Base-by-base conservation (phyloP, 2,329 filamentous ascomycete genomes). In the Exophiala xenobiotica region DNA sequence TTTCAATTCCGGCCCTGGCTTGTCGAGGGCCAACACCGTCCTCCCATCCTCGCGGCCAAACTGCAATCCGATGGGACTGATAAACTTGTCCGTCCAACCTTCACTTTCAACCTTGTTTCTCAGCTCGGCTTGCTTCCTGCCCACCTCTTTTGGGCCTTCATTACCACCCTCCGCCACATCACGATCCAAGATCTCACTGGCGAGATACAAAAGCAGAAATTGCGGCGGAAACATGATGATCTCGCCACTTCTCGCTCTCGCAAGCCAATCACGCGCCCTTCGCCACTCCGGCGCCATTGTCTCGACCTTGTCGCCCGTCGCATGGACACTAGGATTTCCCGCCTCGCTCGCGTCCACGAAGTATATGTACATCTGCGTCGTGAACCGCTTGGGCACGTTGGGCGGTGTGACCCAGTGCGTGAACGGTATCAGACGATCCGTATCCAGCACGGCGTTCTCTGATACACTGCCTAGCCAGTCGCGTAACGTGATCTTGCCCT, bases 331-430 rank as follows among this genome's bases (percentile, higher is more conserved):
- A 60, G 72, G 64, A 61, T 74, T 66, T 60, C 74, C 59, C 40
- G 70, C 54, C 64, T 69, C 61, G 4, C 67, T 57, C 4, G 57
- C 46, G 35, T 56, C 58, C 19, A 62, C 56, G 66, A 66, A 35
- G 70, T 96, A 96, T 8, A 97, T 69, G 70, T 97, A 99, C 92
- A 97, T 97, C 67, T 96, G 91, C 0, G 92, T 96, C 0, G 88
- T 89, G 72, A 95, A 99, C 39, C 93, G 81, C 62, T 85, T 89
- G 0, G 83, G 80, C 1, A 86, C 74, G 18, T 58, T 57, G 2
- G 58, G 55, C 26, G 60, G 60, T 7, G 93, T 97, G 49, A 97
- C 78, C 93, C 93, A 97, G 47, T 89, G 82, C 0, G 91, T 96
- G 65, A 95, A 96, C 0, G 91, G 90, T 6, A 88, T 74, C 2